Base-by-base conservation (phyloP, 768 basidiomycete species). In the Tylopilus vinaceipallidus region DNA sequence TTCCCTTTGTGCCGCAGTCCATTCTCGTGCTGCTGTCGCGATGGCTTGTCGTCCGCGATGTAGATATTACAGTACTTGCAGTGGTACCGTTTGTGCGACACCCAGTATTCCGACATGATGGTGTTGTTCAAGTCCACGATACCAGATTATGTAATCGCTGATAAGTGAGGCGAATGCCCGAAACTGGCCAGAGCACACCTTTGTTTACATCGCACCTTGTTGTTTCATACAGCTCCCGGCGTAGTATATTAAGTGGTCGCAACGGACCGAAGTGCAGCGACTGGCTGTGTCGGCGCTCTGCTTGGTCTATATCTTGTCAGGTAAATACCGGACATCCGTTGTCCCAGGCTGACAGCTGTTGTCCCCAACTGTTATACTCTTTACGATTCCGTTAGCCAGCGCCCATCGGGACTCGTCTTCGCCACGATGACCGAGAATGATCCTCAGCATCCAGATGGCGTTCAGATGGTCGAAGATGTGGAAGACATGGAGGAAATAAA, bases 61-160 rank as follows among this genome's bases (percentile, higher is more conserved):
- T 86, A 98, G 55, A 92, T 93, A 43, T 93, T 89, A 74, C 97
- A 98, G 75, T 98, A 98, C 66, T 94, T 93, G 84, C 94, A 97
- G 65, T 82, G 88, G 71, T 95, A 95, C 59, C 84, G 87, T 71
- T 94, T 93, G 67, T 89, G 84, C 22, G 91, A 91, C 54, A 94
- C 86, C 91, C 92, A 95, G 67, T 87, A 94, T 67, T 94, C 91
- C 58, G 83, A 85, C 91, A 93, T 94, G 65, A 14, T 42, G 17
- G 57, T 58, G 42, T 42, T 30, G 12, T 42, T 42, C 47, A 53
- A 59, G 27, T 19, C 19, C 4, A 14, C 13, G 29, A 6, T 2
- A 5, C 1, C n/a, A n/a, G 36, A 54, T 62, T 64, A 62, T 42
- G 59, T 58, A 58, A 58, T 52, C 14, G n/a, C n/a, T n/a, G n/a